Conservation (phyloP, 208 protist genomes). For the Paratrypanosoma confusum region DNA sequence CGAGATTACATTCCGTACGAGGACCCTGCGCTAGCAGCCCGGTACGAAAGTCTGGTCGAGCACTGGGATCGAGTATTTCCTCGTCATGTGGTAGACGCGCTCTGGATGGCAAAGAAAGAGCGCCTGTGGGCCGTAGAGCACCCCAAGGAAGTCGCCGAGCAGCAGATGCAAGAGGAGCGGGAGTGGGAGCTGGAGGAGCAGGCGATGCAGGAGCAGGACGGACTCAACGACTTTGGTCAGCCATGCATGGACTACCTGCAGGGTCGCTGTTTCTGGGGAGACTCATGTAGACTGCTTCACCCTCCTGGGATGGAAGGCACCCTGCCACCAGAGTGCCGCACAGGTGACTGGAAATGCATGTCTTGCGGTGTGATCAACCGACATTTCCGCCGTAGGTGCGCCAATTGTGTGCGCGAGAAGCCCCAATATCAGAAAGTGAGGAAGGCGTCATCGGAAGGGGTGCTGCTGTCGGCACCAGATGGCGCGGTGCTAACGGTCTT, state of each 20-base stretch:
- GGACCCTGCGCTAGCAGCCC: constrained; percentile 49
- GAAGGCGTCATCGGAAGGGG: constrained; percentile 46
- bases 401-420: constrained; percentile 84
- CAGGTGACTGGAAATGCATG: constrained; percentile 86
- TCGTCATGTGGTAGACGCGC: constrained; percentile 68
- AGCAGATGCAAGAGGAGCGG: constrained; percentile 62
- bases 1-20: constrained; percentile 86
- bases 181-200: constrained; percentile 69
- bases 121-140: constrained; percentile 73
- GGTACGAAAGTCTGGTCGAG: constrained; percentile 85
- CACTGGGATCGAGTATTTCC: constrained; percentile 86
- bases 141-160: constrained; percentile 46
- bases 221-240: constrained; percentile 84
- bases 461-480: constrained; percentile 60
- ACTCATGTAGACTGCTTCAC: constrained; percentile 66
- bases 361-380: constrained; percentile 86
- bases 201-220: constrained; percentile 68
- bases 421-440: constrained; percentile 80
- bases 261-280: constrained; percentile 73
- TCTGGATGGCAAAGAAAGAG: constrained; percentile 82
- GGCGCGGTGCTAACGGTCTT: constrained; percentile 28
- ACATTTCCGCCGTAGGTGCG: constrained; percentile 82
- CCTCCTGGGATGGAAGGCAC: constrained; percentile 80
- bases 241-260: constrained; percentile 89
- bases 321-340: constrained; percentile 73